Evolutionary conservation across 2,329 filamentous ascomycete genomes (phyloP).

Genomic region (Ophiocordyceps sinensis): DNA sequence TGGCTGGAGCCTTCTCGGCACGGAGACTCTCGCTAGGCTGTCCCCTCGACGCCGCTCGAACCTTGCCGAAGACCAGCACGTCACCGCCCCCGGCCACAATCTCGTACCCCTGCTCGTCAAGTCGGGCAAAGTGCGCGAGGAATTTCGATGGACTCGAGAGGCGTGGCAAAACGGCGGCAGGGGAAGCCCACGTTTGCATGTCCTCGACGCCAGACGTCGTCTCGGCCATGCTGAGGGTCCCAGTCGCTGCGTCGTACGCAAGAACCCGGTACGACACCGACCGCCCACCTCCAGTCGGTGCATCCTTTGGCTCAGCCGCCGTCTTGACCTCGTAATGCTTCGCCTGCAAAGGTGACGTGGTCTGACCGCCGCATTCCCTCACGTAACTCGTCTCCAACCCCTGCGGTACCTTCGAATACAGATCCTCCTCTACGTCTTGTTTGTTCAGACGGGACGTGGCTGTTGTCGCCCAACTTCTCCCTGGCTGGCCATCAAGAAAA

Average conservation of each 20-base stretch:
- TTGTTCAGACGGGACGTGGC: slow-evolving; percentile 2
- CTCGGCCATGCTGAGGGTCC: slow-evolving; percentile 43
- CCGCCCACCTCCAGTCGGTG: not conserved
- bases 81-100: slow-evolving; percentile 49
- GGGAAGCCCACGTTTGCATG: slow-evolving; percentile 33
- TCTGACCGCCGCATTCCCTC: slow-evolving; percentile 23
- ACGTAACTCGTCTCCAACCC: slow-evolving; percentile 32
- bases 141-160: slow-evolving; percentile 51
- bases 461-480: not conserved
- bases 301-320: not conserved
- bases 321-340: slow-evolving; percentile 13
- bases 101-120: slow-evolving; percentile 50
- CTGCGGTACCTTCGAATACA: slow-evolving; percentile 29
- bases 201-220: slow-evolving; percentile 41
- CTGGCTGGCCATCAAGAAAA: slow-evolving; percentile 13
- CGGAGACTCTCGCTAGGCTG: slow-evolving; percentile 2
- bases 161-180: slow-evolving; percentile 43
- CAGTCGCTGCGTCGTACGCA: slow-evolving; percentile 46
- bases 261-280: slow-evolving; percentile 43
- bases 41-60: slow-evolving; percentile 14
- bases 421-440: slow-evolving; percentile 15
- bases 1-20: slow-evolving; percentile 18
- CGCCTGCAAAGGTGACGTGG: slow-evolving; percentile 18
- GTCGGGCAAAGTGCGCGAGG: slow-evolving; percentile 43
- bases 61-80: slow-evolving; percentile 52